Evolutionary conservation across 2,329 filamentous ascomycete species (phyloP).

Genomic region (Fusarium pininemorale): DNA sequence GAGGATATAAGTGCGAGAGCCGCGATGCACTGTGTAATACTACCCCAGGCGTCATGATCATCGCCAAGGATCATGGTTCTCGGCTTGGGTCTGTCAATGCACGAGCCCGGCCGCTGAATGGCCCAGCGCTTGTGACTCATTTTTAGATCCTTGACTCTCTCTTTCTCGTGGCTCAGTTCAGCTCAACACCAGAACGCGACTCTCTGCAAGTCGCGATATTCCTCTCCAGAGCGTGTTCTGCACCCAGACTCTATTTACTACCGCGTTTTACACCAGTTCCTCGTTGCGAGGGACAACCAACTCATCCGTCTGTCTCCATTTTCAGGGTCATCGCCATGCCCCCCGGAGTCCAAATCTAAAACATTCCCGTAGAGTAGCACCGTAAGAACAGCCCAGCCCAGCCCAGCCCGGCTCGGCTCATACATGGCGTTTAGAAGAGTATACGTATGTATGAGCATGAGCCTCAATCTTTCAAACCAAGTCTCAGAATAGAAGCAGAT

Average conservation of each 20-base stretch:
- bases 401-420: constrained; percentile 1
- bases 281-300: constrained; percentile 28
- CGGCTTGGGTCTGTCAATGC: constrained; percentile 43
- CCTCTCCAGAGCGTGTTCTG: constrained; percentile 16
- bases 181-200: constrained; percentile 13
- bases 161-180: neutral
- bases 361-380: neutral
- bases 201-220: constrained; percentile 6
- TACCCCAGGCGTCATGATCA: constrained; percentile 21
- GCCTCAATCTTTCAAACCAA: neutral
- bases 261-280: constrained; percentile 12
- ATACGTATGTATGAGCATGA: neutral
- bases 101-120: constrained; percentile 45
- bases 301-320: neutral
- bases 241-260: constrained; percentile 19
- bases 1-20: constrained; percentile 8
- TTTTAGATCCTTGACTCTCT: constrained; percentile 40
- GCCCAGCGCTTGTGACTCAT: constrained; percentile 47
- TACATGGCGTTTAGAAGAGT: neutral
- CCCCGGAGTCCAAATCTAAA: constrained; percentile 7
- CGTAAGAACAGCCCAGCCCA: neutral
- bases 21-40: constrained; percentile 23
- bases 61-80: constrained; percentile 37
- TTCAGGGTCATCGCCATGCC: constrained; percentile 33
- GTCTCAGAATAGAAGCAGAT: constrained; percentile 36